phyloP scores from a whole-genome alignment of 768 basidiomycete species.

The Hericium alpestre region DNA sequence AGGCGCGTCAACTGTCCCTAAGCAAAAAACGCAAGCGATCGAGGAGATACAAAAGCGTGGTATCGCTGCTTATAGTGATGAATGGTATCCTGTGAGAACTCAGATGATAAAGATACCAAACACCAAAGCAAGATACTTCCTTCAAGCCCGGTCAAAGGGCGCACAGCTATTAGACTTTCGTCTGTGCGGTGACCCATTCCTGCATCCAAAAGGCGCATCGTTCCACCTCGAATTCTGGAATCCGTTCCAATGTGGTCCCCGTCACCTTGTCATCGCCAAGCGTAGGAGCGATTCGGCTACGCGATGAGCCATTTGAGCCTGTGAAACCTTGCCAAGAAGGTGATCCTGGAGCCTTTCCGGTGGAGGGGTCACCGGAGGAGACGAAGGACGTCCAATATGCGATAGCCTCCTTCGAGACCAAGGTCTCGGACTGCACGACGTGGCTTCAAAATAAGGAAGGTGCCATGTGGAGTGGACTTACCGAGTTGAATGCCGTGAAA shows the following conservation, averaged over 20 bases:
- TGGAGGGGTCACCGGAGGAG: constrained; percentile 13
- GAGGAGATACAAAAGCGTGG: no score
- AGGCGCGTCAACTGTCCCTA: no score
- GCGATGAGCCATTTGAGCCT: background rate
- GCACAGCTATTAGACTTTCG: background rate
- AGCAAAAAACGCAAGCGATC: no score
- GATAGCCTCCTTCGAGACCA: constrained; percentile 29
- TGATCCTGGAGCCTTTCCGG: background rate
- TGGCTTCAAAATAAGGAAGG: no score
- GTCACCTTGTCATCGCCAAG: background rate
- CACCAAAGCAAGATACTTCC: no score
- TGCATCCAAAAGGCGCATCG: background rate
- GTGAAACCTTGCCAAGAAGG: background rate
- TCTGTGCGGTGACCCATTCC: background rate
- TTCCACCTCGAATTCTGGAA: background rate
- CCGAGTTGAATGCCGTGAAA: no score
- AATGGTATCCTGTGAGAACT: no score
- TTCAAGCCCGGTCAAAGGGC: no score
- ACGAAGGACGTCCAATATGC: constrained; percentile 36
- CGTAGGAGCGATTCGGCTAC: background rate
- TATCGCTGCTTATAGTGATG: no score
- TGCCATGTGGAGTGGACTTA: no score
- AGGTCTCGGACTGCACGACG: constrained; percentile 24
- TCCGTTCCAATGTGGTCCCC: background rate
- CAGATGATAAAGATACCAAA: no score